Evolutionary conservation across 768 basidiomycete species (phyloP), one percentile per base, ranked within the genome.

Genomic region (Leccinellum rugosiceps): DNA sequence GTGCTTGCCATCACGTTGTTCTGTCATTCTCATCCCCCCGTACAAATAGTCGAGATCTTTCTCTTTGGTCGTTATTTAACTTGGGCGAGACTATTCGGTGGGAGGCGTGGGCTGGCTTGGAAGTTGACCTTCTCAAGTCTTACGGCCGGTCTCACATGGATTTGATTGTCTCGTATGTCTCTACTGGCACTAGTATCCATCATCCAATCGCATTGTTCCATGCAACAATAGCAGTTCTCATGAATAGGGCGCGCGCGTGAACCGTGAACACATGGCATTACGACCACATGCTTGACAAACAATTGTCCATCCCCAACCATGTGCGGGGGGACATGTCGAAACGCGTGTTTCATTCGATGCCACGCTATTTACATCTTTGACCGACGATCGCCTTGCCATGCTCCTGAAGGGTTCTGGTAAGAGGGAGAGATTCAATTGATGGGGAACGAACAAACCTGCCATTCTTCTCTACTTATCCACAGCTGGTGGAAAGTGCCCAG

Each of bases 401-500:
- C 68, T 94, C 91, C 87, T 92, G 58, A 46, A 17, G 50, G 43
- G 50, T 41, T 43, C 17, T 21, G 35, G 35, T 61, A 28, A 60
- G 53, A 50, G 34, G 32, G 56, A 47, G 46, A 52, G 43, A 26
- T 6, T 19, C 41, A 26, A 41, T 56, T 19, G 49, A 58, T 47
- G 26, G 2, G 8, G 55, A 60, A 52, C 10, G 11, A 48, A 70
- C 84, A 44, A 58, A 91, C 92, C 83, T 91, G 84, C 88, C 92
- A 95, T 66, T 96, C 94, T 71, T 94, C 93, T 66, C 79, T 84
- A 73, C 92, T 93, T 67, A 96, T 94, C 94, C 94, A 95, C 50
- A 95, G 77, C 64, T 96, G 96, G 70, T 99, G 97, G 81, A 98
- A 99, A 15, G 95, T 98, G 23, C 97, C 97, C 67, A 98, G 75